Evolutionary conservation across 108 stramenopile species (phyloP).

Genomic region (Skeletonema costatum): DNA sequence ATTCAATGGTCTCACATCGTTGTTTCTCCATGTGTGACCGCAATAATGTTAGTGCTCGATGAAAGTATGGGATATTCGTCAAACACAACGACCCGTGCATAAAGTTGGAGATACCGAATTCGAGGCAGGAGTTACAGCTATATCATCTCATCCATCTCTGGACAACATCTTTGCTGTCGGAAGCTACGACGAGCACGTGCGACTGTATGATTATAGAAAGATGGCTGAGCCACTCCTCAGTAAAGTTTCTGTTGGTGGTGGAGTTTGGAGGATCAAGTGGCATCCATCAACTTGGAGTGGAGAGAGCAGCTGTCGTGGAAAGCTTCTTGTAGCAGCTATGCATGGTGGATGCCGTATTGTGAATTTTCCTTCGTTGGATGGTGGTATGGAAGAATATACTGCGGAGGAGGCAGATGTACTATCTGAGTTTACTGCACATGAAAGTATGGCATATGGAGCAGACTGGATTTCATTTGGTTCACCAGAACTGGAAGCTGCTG

Average conservation of each 20-base stretch:
- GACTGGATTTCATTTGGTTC: constrained; percentile 68
- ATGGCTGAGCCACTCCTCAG: constrained; percentile 26
- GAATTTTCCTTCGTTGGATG: constrained; percentile 28
- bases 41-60: constrained; percentile 27
- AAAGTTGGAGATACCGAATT: constrained; percentile 52
- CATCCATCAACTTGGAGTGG: constrained; percentile 57
- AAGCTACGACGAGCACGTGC: constrained; percentile 80
- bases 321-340: constrained; percentile 81
- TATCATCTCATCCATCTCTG: constrained; percentile 62
- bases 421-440: constrained; percentile 66
- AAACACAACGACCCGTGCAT: constrained; percentile 32
- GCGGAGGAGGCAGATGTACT: constrained; percentile 21
- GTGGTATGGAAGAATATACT: neutral
- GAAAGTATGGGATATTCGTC: constrained; percentile 75
- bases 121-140: constrained; percentile 83
- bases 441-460: constrained; percentile 90
- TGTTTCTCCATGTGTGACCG: neutral
- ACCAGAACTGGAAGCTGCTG: constrained; percentile 53
- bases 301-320: constrained; percentile 3
- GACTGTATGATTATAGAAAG: constrained; percentile 70
- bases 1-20: neutral
- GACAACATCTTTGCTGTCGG: constrained; percentile 69
- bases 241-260: constrained; percentile 63
- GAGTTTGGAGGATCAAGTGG: constrained; percentile 90
- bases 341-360: constrained; percentile 84